These are phyloP conservation scores for Capronia epimyces DNA, from an alignment of 2,329 filamentous ascomycete genomes.

Conservation along the genomic window DNA sequence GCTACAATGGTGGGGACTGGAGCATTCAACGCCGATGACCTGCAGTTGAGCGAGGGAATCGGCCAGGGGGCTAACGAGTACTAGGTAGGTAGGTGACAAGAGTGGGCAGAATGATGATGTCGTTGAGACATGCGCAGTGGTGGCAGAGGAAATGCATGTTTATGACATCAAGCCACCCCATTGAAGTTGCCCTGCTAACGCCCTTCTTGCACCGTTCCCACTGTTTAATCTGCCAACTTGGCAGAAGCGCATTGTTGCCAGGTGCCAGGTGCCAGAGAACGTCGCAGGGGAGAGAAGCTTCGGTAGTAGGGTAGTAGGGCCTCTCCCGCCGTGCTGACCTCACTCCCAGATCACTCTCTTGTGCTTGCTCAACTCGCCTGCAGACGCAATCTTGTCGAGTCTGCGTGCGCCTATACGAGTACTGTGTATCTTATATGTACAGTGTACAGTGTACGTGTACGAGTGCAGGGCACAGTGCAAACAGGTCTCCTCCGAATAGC, in stretches of 20 bases:
- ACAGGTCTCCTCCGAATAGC: too few relatives aligned
- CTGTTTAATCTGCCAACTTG: not conserved
- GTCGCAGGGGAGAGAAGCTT: not conserved
- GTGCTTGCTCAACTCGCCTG: not conserved
- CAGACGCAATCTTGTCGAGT: too few relatives aligned
- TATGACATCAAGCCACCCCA: conserved; percentile 1
- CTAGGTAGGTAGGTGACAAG: too few relatives aligned
- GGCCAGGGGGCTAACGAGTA: not conserved
- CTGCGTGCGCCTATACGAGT: too few relatives aligned
- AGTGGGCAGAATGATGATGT: not conserved
- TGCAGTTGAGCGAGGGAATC: not conserved
- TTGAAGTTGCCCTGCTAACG: too few relatives aligned
- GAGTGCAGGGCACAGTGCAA: too few relatives aligned
- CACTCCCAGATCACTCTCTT: not conserved
- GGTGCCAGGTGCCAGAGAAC: not conserved
- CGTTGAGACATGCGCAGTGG: not conserved
- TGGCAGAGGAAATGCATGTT: not conserved
- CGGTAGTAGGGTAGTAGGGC: not conserved
- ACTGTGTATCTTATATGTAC: too few relatives aligned
- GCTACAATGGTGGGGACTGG: not conserved
- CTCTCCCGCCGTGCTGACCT: too few relatives aligned
- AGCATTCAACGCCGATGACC: not conserved
- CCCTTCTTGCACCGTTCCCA: not conserved
- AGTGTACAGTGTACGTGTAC: too few relatives aligned
- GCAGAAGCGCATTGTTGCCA: not conserved